Base-by-base conservation (phyloP, 2,329 filamentous ascomycete genomes). In the Penicillium sp. region DNA sequence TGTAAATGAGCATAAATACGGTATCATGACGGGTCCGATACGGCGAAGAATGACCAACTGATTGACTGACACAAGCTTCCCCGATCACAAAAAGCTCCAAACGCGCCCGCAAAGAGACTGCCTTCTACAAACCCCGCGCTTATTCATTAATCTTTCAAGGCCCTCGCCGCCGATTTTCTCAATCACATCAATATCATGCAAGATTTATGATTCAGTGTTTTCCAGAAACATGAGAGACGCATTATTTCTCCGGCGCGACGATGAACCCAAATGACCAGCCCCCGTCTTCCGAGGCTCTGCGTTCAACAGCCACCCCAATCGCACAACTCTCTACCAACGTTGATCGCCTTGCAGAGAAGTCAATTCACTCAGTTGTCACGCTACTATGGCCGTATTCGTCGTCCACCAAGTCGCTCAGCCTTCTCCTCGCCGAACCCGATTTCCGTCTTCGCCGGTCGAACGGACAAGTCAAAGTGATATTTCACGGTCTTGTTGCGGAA, bases 341-440 rank as follows among this genome's bases (percentile, higher is more conserved):
- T 49, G 69, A 75, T 17, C 26, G 67, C 30, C 49, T 66, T n/a
- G 54, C 68, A 17, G 59, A 70, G 26, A 69, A 70, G 52, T 76
- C 73, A 31, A 70, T 97, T 35, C 84, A 86, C 61, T 93, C 91
- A 45, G 83, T 91, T 17, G 87, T 97, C 23, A 94, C 92, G 8
- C 87, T 98, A 41, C 88, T 92, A 61, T 98, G 94, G 93, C 94
- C 94, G 0, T 97, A 92, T 77, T 97, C 91, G 66, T 90, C 90
- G 23, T 87, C 92, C 29, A 90, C 86, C 31, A 86, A 85, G 57
- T 88, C 88, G 45, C 85, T 93, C 67, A 90, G 92, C 29, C 88
- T 97, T 55, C 85, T 96, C 21, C 85, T 98, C 38, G 91, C 91
- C 50, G 93, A 97, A 70, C 88, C 89, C 50, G 92, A 97, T 75